Evolutionary conservation across 2,329 filamentous ascomycete genomes (phyloP).

Genomic region (Claviceps spartinae): DNA sequence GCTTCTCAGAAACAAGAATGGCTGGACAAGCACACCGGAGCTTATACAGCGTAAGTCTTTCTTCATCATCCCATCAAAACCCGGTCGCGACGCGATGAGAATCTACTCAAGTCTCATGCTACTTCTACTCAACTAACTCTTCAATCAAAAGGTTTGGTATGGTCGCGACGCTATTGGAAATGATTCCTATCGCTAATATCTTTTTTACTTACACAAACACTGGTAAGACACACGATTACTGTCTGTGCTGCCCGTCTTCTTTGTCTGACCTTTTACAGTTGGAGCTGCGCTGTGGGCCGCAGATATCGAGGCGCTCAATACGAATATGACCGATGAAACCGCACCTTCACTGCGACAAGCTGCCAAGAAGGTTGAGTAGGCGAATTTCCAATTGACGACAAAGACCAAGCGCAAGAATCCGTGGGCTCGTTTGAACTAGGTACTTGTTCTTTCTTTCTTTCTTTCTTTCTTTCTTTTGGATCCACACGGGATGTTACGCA

Average conservation of each 20-base stretch:
- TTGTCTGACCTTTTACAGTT: slow-evolving; percentile 31
- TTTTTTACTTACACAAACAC: slow-evolving; percentile 85
- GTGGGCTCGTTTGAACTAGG: not conserved
- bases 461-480: not conserved
- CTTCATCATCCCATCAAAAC: not conserved
- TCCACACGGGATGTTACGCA: not conserved
- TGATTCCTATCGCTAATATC: slow-evolving; percentile 70
- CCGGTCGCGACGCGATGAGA: not conserved
- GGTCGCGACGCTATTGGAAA: slow-evolving; percentile 67
- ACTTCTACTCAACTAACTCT: slow-evolving; percentile 5
- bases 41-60: slow-evolving; percentile 62
- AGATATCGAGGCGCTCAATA: slow-evolving; percentile 54
- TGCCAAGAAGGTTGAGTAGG: slow-evolving; percentile 29
- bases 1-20: slow-evolving; percentile 50
- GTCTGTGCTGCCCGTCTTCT: too few relatives aligned
- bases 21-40: slow-evolving; percentile 54
- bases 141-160: slow-evolving; percentile 47
- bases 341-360: slow-evolving; percentile 36
- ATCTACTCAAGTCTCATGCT: not conserved
- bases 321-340: slow-evolving; percentile 34
- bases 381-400: not conserved
- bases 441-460: not conserved
- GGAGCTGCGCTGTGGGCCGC: slow-evolving; percentile 92
- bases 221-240: slow-evolving; percentile 25
- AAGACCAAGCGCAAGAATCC: not conserved